Evolutionary conservation across 148 eudicot species (phyloP).

Genomic region (Diospyros lotus): DNA sequence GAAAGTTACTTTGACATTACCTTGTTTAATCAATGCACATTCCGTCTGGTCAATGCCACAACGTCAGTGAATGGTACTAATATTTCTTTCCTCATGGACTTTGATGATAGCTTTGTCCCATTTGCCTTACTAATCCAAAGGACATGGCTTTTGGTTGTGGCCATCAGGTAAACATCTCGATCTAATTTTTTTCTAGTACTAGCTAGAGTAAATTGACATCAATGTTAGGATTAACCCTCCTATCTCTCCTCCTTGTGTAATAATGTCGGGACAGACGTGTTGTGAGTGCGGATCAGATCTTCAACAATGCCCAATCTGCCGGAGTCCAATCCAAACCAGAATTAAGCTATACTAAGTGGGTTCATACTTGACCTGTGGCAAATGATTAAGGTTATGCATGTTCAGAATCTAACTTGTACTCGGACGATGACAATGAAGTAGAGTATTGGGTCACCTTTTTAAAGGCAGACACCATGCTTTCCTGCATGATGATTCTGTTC

Average conservation of each 20-base stretch:
- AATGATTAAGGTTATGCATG: too few species aligned
- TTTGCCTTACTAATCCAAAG: slow-evolving; percentile 73
- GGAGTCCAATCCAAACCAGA: slow-evolving; percentile 58
- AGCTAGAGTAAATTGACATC: too few species aligned
- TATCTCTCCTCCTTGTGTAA: too few species aligned
- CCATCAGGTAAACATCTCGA: slow-evolving; percentile 63
- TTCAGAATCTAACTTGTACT: not conserved
- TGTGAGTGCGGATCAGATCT: slow-evolving; percentile 79
- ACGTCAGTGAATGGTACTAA: slow-evolving; percentile 1
- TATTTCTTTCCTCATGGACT: slow-evolving; percentile 4
- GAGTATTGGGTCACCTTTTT: too few species aligned
- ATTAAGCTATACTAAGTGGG: slow-evolving; percentile 66
- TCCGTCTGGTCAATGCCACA: not conserved
- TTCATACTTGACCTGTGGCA: not conserved
- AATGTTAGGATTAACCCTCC: too few species aligned
- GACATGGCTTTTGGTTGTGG: slow-evolving; percentile 99
- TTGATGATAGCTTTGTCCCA: slow-evolving; percentile 59
- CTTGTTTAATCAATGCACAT: not conserved
- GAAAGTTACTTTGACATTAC: not conserved
- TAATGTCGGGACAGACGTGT: slow-evolving; percentile 51
- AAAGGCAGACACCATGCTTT: too few species aligned
- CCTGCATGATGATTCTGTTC: too few species aligned
- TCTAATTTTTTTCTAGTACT: not conserved
- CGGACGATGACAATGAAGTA: not conserved
- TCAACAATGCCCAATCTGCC: slow-evolving; percentile 68